Base-by-base conservation (phyloP, 148 eudicot species). In the Chenopodium album region DNA sequence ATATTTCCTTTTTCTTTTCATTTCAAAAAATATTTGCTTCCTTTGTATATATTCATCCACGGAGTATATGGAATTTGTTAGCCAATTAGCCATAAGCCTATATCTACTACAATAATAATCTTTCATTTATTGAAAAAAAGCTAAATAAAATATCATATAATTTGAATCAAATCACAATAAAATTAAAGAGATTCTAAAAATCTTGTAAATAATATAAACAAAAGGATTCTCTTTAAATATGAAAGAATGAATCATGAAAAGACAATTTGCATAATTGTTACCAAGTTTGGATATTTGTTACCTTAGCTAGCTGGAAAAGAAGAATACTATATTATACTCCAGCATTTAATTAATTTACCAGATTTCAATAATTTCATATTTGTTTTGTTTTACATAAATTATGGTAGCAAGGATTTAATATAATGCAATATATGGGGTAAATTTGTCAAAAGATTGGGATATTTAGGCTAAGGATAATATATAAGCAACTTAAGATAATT, bases 341-440 rank as follows among this genome's bases (percentile, higher is more conserved):
- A 59, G 19, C 63, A 17, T 59, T 41, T 59, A 59, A 59, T 14
- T 41, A 41, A 41, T 59, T 59, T 17, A 59, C 63, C 19, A 59
- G 22, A 59, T 19, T 59, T 59, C 13, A 22, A 62, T 62, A 22
- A 26, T 47, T 75, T 81, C 66, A 50, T 67, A 67, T 75, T 81
- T 76, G 11, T 75, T 81, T 32, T 37, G 10, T 46, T 66, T 66
- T 66, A 50, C 16, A 54, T n/a, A 76, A 52, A 70, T 77, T 82
- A 26, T 76, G 68, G 41, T 68, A 17, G 37, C 44, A 5, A 41
- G 44, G 44, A 41, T 41, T 41, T 41, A 69, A 82, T 65, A 47
- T 76, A 76, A 76, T 82, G 56, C 79, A 82, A 81, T 31, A 65
- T 68, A 82, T 73, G 11, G 20, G 19, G 70, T 31, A 31, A 69